Evolutionary conservation across 78 protist species (phyloP).

Genomic region (Chrysochromulina parva): DNA sequence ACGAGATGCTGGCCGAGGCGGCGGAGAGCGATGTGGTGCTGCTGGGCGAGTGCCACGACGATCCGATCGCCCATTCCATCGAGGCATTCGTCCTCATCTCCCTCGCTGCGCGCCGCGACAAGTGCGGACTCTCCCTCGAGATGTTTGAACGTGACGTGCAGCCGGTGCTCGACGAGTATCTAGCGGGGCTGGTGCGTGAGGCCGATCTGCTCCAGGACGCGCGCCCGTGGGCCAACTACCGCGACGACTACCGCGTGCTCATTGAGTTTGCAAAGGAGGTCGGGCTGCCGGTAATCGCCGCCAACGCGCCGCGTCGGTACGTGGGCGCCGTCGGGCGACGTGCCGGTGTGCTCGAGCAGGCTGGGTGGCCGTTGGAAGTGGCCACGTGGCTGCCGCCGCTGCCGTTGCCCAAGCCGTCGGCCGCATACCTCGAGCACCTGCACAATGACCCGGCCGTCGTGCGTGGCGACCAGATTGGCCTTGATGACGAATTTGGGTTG

Average conservation of each 20-base stretch:
- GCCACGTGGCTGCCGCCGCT: neutral
- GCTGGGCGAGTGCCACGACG: neutral
- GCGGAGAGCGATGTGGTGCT: neutral
- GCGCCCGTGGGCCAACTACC: constrained; percentile 13
- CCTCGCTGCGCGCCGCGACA: neutral
- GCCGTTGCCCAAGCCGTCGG: neutral
- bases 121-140: neutral
- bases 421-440: neutral
- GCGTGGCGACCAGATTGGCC: no score
- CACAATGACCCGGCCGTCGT: no score
- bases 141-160: neutral
- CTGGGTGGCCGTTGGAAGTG: neutral
- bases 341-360: no score
- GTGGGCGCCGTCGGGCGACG: neutral
- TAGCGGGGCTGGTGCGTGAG: neutral
- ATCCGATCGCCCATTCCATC: neutral
- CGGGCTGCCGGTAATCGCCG: neutral
- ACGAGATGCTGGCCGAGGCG: no score
- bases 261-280: neutral
- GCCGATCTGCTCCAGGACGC: neutral
- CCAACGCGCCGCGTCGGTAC: neutral
- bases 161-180: neutral
- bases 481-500: no score
- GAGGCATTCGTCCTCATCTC: neutral
- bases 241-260: constrained; percentile 1